Conservation (phyloP, 371 early-diverging fungal species). For the Mortierella sp. region DNA sequence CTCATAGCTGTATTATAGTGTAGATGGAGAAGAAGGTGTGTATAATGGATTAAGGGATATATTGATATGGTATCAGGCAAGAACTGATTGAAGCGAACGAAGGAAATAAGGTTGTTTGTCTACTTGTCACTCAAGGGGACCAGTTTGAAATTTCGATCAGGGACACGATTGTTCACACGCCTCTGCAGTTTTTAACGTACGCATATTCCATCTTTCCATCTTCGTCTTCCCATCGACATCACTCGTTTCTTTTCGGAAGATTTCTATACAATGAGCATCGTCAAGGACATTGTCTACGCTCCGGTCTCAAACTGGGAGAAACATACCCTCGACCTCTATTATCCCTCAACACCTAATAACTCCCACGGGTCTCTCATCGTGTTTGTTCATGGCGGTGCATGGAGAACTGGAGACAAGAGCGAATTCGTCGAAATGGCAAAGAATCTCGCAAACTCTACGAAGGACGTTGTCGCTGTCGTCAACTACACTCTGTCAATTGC, state of each 20-base stretch:
- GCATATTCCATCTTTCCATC: conserved; percentile 22
- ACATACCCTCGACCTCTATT: conserved; percentile 65
- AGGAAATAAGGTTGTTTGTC: background rate
- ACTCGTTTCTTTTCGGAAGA: background rate
- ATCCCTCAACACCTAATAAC: conserved; percentile 29
- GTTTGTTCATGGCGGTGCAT: conserved; percentile 88
- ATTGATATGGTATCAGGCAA: background rate
- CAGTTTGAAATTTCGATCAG: conserved; percentile 12
- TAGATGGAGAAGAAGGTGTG: background rate
- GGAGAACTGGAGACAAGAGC: conserved; percentile 82
- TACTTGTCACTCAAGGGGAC: background rate
- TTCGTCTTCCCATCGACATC: conserved; percentile 30
- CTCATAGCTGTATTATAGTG: conserved; percentile 1
- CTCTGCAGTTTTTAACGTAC: background rate
- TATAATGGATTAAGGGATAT: background rate
- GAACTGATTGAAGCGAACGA: background rate
- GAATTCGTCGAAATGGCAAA: conserved; percentile 65
- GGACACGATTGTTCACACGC: conserved; percentile 5
- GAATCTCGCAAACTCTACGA: conserved; percentile 57
- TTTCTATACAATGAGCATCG: conserved; percentile 9
- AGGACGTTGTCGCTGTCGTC: conserved; percentile 72
- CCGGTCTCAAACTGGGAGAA: conserved; percentile 54
- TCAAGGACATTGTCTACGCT: conserved; percentile 43
- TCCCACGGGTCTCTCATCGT: conserved; percentile 64
- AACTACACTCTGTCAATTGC: conserved; percentile 74